Conservation (phyloP, 352 stramenopile genomes). For the Phytophthora idaei region DNA sequence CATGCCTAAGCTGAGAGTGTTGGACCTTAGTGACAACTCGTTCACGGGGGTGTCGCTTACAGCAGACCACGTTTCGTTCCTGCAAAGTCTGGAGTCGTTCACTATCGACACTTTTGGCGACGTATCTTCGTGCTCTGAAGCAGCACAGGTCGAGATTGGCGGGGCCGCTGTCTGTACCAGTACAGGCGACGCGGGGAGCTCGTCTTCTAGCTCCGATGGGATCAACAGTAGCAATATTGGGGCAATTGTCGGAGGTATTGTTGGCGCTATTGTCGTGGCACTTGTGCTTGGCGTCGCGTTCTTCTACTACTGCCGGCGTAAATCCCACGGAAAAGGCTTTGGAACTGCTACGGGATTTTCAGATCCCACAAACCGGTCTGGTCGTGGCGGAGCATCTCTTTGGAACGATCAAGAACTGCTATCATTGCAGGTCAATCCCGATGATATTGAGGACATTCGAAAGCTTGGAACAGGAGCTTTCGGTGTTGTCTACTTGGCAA, state of each 20-base stretch:
- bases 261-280: slow-evolving; percentile 47
- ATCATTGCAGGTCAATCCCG: slow-evolving; percentile 47
- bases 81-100: slow-evolving; percentile 44
- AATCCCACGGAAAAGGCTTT: slow-evolving; percentile 21
- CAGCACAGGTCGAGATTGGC: slow-evolving; percentile 28
- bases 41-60: slow-evolving; percentile 52
- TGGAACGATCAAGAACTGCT: slow-evolving; percentile 67
- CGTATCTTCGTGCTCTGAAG: slow-evolving; percentile 27
- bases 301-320: slow-evolving; percentile 37
- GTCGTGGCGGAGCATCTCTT: slow-evolving; percentile 20
- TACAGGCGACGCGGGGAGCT: slow-evolving; percentile 3
- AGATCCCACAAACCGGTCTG: slow-evolving; percentile 13
- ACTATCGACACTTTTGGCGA: slow-evolving; percentile 49
- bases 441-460: slow-evolving; percentile 58
- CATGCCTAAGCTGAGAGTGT: slow-evolving; percentile 46
- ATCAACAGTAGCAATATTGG: slow-evolving; percentile 30
- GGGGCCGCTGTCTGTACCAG: slow-evolving; percentile 48
- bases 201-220: slow-evolving; percentile 6
- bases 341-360: slow-evolving; percentile 26
- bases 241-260: slow-evolving; percentile 49
- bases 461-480: slow-evolving; percentile 55
- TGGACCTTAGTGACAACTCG: slow-evolving; percentile 55
- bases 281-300: slow-evolving; percentile 31
- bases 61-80: slow-evolving; percentile 47
- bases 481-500: slow-evolving; percentile 53